Evolutionary conservation across 495 filamentous ascomycete species (phyloP), one percentile per base, ranked within the genome.

Genomic region (Talaromyces wortmannii): DNA sequence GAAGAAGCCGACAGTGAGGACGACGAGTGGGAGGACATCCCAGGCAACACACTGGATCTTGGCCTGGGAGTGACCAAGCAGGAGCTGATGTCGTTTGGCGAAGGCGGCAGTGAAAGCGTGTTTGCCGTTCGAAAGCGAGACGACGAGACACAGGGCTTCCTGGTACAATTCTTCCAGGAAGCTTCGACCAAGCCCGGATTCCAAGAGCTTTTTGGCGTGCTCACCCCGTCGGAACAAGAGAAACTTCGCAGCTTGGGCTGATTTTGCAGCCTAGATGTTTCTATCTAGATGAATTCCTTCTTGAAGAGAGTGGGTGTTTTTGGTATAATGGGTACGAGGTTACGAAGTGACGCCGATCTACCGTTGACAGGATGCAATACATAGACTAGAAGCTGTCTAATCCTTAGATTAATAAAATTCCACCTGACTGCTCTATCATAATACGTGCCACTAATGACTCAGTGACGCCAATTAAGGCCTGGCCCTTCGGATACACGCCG

Each of bases 11-110:
- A 69, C 17, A 77, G 70, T 18, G 83, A 80, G 5, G 82, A 87
- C 45, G 91, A 89, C 52, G 87, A 88, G 31, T 97, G 94, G 94
- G 94, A 98, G 68, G 94, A 97, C 65, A 77, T 92, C n/a, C 81
- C 83, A 12, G 64, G 64, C 36, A 81, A 84, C 52, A 76, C 77
- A 3, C 63, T 95, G 8, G 91, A 95, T 65, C 81, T 97, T 17
- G 80, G 79, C 7, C 74, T 83, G 45, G 83, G 78, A 16, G 69
- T 78, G 29, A 84, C 82, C 29, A 83, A 86, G 68, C 74, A 84
- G 55, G 88, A 95, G 53, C 76, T 97, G 23, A 91, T 97, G 89
- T 76, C 82, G 12, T 91, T 79, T 59, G 78, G 81, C 36, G 86
- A 87, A 49, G 82, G 78, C 1, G 74, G 74, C 42, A 66, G 69